A percentile compares a stretch with the other conserved stretches of the same genome.
Evolutionary conservation across 208 protist species (phyloP).

Genomic region (Strigomonas culicis): DNA sequence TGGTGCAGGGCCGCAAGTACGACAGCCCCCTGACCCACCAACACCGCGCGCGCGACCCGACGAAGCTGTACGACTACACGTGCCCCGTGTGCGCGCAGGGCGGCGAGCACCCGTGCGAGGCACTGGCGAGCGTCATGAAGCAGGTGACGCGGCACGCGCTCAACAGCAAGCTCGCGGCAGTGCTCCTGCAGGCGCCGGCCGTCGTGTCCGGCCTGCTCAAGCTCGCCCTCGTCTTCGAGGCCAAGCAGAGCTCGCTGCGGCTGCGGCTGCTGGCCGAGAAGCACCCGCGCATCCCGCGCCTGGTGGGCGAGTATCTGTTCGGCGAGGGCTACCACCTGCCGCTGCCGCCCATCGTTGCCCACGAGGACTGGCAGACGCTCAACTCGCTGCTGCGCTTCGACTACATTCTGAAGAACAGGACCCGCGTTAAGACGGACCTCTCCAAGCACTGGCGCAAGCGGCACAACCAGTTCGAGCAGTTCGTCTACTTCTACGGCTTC

Average conservation of each 20-base stretch:
- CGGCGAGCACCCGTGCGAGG: constrained; percentile 35
- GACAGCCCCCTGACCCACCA: constrained; percentile 7
- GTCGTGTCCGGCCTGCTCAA: constrained; percentile 68
- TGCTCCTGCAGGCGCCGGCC: constrained; percentile 57
- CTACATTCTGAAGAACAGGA: constrained; percentile 81
- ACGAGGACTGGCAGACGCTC: constrained; percentile 72
- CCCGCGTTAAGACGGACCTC: constrained; percentile 80
- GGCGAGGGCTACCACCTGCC: constrained; percentile 78
- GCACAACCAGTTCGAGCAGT: constrained; percentile 85
- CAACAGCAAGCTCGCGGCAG: constrained; percentile 33
- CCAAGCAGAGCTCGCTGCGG: constrained; percentile 73
- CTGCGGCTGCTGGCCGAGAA: constrained; percentile 68
- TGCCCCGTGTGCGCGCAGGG: constrained; percentile 32
- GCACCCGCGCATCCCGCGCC: constrained; percentile 44
- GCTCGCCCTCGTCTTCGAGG: constrained; percentile 73
- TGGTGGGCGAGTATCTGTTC: constrained; percentile 70
- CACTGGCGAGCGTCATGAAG: constrained; percentile 25
- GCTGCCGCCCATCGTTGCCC: constrained; percentile 62
- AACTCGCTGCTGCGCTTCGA: constrained; percentile 75
- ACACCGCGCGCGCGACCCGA: background rate
- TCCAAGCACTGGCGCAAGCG: constrained; percentile 81
- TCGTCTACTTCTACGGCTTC: constrained; percentile 79
- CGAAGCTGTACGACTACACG: constrained; percentile 14
- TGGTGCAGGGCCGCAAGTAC: constrained; percentile 27
- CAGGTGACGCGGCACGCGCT: constrained; percentile 28